Base-by-base conservation (phyloP, 2,329 filamentous ascomycete genomes). In the Clathrospora elynae region DNA sequence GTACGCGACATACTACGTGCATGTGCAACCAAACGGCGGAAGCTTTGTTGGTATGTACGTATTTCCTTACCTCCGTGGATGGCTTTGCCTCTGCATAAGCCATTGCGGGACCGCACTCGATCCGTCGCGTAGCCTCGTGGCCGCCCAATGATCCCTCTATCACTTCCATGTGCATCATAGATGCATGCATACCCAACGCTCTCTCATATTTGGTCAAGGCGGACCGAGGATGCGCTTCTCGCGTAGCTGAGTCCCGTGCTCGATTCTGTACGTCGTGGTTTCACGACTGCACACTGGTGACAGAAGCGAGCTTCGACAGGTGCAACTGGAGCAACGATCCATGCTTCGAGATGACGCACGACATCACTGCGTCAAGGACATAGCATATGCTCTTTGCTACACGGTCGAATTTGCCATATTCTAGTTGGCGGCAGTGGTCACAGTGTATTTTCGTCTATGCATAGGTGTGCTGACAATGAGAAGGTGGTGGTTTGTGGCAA, bases 1-100 rank as follows among this genome's bases (percentile, higher is more conserved):
- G 6, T 66, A 66, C 39, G 90, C 90, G 5, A 86, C 84, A 63
- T 96, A 96, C 73, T 96, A 95, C 71, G 73, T 96, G 13, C 90
- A 95, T 67, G 79, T 88, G 52, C 82, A 92, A 65, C 89, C 90
- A 8, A 75, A 74, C 16, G 62, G 59, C 13, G 74, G 79, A 35
- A 86, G 83, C 63, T 87, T 92, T 57, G 75, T 95, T 28, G 90
- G 83, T 84, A 73, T 73, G 80, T 78, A 30, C 20, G 19, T 28
- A 14, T 47, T 35, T 19, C 33, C 32, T 42, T 36, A 32, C 34
- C 31, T 12, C 8, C 16, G 16, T 28, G 41, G 33, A 28, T 13
- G 16, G 32, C 8, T 9, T 32, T 25, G 30, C 37, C 16, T 30
- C 17, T 42, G 18, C 25, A 18, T 13, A 38, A 29, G 38, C 34